A percentile compares a stretch with the other conserved stretches of the same genome.
These are phyloP conservation scores for Galeopsis tetrahit DNA, from an alignment of 257 asterid genomes.

Conservation along the genomic window DNA sequence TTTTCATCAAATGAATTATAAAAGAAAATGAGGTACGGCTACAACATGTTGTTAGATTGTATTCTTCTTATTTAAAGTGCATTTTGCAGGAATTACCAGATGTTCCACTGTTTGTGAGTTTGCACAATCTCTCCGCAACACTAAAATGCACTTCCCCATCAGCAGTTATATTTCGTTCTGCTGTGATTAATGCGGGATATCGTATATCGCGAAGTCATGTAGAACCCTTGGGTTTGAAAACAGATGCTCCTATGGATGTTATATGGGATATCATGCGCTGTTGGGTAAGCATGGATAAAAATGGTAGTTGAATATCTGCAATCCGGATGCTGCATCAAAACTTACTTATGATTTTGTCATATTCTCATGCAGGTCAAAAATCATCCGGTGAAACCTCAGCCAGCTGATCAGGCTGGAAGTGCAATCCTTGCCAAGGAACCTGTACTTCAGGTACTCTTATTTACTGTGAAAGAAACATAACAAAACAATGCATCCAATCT, in stretches of 20 bases:
- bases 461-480: neutral
- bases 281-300: conserved; percentile 59
- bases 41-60: neutral
- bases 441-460: conserved; percentile 62
- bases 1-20: neutral
- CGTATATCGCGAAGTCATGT: conserved; percentile 95
- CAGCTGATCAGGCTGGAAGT: conserved; percentile 79
- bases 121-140: conserved; percentile 90
- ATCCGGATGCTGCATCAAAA: too few relatives aligned
- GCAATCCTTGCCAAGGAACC: conserved; percentile 90
- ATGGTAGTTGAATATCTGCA: neutral
- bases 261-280: conserved; percentile 99
- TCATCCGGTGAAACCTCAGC: conserved; percentile 95
- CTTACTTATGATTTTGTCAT: conserved; percentile 18
- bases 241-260: conserved; percentile 98
- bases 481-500: neutral
- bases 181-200: conserved; percentile 95
- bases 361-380: conserved; percentile 80
- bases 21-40: neutral
- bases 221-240: conserved; percentile 83
- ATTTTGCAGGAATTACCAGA: conserved; percentile 83
- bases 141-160: conserved; percentile 96
- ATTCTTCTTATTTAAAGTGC: neutral
- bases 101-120: conserved; percentile 88
- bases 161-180: conserved; percentile 88